Base-by-base conservation (phyloP, 495 filamentous ascomycete species). In the Podospora fimiseda region DNA sequence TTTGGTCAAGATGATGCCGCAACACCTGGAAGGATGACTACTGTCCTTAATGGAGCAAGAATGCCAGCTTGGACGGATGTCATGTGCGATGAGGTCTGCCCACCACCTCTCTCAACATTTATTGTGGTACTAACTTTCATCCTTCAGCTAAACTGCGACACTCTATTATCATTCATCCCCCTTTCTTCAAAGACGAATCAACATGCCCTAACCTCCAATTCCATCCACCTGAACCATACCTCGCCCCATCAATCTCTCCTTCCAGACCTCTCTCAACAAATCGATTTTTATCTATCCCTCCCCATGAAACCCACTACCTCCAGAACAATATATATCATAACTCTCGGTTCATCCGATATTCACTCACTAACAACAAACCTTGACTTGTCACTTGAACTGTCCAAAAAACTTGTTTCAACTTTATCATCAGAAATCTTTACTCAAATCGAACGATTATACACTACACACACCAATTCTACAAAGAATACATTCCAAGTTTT, bases 291-390 rank as follows among this genome's bases (percentile, higher is more conserved):
- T 48, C 61, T 77, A 37, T 37, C 65, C 9, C 52, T 50, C 37
- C 15, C 58, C 66, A 11, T 45, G 13, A 2, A 24, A 22, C 1
- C 45, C 67, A 6, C 63, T 5, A 5, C 27, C 27, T 33, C 66
- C 11, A 54, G 9, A 45, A 77, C 70, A 0, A 50, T 79, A 9
- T 77, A 70, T 63, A 59, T 77, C 1, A 63, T 79, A 6, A 70
- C 67, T 11, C 56, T 77, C 13, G 75, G 75, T 2, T 69, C 71
- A 41, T 76, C 72, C 72, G 75, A 79, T 30, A 59, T 77, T 38
- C 76, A 72, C 65, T 54, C 69, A n/a, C 63, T 76, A 6, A 68
- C 74, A 1, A 57, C 64, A n/a, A n/a, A n/a, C n/a, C n/a, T n/a
- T n/a, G n/a, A n/a, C 7, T 48, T 79, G 1, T 70, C 73, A 9